These are phyloP conservation scores for Neonectria magnoliae DNA, from an alignment of 2,329 filamentous ascomycete genomes.

Conservation along the genomic window DNA sequence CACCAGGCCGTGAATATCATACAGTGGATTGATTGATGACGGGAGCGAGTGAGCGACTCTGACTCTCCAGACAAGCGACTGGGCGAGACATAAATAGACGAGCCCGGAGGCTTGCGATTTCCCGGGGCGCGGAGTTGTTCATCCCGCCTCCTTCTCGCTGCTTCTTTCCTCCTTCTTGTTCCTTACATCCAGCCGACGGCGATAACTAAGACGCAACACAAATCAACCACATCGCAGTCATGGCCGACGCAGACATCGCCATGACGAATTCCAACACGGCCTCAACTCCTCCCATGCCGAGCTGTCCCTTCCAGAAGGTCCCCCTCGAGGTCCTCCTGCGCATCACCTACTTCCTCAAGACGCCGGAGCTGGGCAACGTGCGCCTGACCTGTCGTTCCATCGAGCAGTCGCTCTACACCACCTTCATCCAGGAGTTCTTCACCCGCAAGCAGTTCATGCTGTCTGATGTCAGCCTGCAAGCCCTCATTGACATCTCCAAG, in stretches of 20 bases:
- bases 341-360: slow-evolving; percentile 63
- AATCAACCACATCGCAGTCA: slow-evolving; percentile 8
- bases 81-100: not conserved
- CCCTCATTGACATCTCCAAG: slow-evolving; percentile 63
- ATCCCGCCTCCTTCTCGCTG: not conserved
- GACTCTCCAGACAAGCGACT: not conserved
- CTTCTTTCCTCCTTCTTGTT: not conserved
- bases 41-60: not conserved
- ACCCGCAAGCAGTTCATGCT: slow-evolving; percentile 73
- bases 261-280: slow-evolving; percentile 20
- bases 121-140: not conserved
- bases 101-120: not conserved
- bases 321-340: slow-evolving; percentile 69
- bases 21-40: not conserved
- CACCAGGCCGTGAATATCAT: not conserved
- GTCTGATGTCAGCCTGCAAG: slow-evolving; percentile 64
- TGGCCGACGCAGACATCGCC: slow-evolving; percentile 28
- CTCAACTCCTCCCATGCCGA: not conserved
- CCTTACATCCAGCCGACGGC: not conserved
- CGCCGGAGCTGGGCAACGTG: slow-evolving; percentile 63
- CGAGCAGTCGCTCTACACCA: slow-evolving; percentile 63
- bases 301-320: slow-evolving; percentile 48
- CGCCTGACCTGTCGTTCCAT: slow-evolving; percentile 65
- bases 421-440: slow-evolving; percentile 72
- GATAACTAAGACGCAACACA: not conserved